Evolutionary conservation across 345 rosid genomes (phyloP), one percentile per base, ranked within the genome.

Genomic region (Gossypium herbaceum): DNA sequence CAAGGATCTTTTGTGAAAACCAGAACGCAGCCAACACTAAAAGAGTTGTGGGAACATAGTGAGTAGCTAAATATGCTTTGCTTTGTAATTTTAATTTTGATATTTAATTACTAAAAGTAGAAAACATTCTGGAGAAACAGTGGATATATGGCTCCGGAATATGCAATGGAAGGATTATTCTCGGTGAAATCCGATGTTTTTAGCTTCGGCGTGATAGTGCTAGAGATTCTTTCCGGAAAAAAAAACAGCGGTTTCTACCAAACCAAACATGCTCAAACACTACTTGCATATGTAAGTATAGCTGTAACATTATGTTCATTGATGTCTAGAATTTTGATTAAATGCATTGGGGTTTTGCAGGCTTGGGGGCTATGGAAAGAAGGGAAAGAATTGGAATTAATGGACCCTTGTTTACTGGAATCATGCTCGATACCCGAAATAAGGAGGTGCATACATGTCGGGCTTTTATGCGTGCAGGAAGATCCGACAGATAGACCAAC

Each of bases 101-200:
- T 29, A 12, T 3, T 24, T 44, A 19, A 12, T 48, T 2, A 8
- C 20, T 22, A 47, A 47, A 25, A 47, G 13, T 16, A 15, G 4
- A 7, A 20, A 47, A 65, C 9, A 2, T 20, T 4, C 1, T 68
- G 56, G n/a, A 12, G 39, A 50, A 73, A 11, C 72, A 83, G 88
- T 41, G 87, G 85, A 54, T 83, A 83, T 52, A 85, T 83, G 85
- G 79, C 87, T 20, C 85, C 86, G 0, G 82, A 83, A 73, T 81
- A 83, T 71, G 82, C 87, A 16, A 59, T 84, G 20, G 83, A 82
- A 22, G 89, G 89, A 5, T 12, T 79, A 29, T 85, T 87, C 76
- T 87, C 86, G 3, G 71, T 81, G 22, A 88, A 87, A 63, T 81
- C 86, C 11, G 89, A 87, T 79, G 85, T 88, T 16, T 87, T 80